These are phyloP conservation scores for Phylloporus sp. DNA, from an alignment of 768 basidiomycete species.

Conservation along the genomic window DNA sequence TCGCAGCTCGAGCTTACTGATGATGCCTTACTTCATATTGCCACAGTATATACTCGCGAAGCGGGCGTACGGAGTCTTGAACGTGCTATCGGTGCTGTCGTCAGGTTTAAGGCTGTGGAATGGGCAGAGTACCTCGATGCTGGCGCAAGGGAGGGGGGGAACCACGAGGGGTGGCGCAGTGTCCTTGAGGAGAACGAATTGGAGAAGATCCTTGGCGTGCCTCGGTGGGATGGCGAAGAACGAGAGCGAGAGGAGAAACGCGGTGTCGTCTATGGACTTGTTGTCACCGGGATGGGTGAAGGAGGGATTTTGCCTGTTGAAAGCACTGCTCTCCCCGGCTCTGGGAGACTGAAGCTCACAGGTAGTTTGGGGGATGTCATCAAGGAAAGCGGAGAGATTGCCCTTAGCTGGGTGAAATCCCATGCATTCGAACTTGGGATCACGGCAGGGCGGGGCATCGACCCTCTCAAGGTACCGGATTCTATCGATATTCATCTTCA, in stretches of 20 bases:
- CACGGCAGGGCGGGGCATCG: slow-evolving; percentile 61
- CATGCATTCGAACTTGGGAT: slow-evolving; percentile 77
- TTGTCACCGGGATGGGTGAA: slow-evolving; percentile 85
- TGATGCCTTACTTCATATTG: slow-evolving; percentile 63
- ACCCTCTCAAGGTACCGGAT: slow-evolving; percentile 70
- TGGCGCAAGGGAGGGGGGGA: slow-evolving; percentile 16
- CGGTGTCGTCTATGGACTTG: slow-evolving; percentile 80
- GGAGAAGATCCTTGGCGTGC: slow-evolving; percentile 79
- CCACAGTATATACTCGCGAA: slow-evolving; percentile 81
- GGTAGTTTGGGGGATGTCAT: slow-evolving; percentile 88
- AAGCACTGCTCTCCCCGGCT: slow-evolving; percentile 71
- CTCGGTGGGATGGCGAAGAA: slow-evolving; percentile 77
- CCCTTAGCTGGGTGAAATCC: slow-evolving; percentile 88
- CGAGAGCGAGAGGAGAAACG: slow-evolving; percentile 65
- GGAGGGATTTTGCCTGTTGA: slow-evolving; percentile 85
- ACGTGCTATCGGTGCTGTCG: slow-evolving; percentile 81
- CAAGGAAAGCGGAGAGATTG: slow-evolving; percentile 86
- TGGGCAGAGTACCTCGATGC: slow-evolving; percentile 62
- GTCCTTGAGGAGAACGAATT: slow-evolving; percentile 65
- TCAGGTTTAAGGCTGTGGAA: slow-evolving; percentile 88
- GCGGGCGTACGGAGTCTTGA: slow-evolving; percentile 92
- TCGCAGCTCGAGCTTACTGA: slow-evolving; percentile 63
- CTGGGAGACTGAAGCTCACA: slow-evolving; percentile 69
- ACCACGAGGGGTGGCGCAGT: slow-evolving; percentile 45
- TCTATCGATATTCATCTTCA: slow-evolving; percentile 83